Evolutionary conservation across 1,284 basidiomycete genomes (phyloP), one percentile per base, ranked within the genome.

Genomic region (Ganoderma sp.): DNA sequence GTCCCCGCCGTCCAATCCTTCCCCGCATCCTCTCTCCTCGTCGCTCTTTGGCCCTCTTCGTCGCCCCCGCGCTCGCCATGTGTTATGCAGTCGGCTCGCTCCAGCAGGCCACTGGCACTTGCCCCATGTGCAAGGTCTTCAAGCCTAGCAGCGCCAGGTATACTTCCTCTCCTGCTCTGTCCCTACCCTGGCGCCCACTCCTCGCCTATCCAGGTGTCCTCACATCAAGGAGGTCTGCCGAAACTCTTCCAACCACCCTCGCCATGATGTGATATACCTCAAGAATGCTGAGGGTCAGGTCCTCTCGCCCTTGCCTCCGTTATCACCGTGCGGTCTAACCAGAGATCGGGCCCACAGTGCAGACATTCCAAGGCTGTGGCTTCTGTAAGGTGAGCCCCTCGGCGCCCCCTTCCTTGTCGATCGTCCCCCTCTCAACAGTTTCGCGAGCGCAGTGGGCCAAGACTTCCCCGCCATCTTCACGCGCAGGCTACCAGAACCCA

Each of bases 91-190:
- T 87, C 70, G 89, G 89, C 75, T 90, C 90, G 52, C 78, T 88
- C 73, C 88, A 90, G 78, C 86, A 89, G 78, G 84, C 86, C 34
- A 85, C 85, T 52, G 84, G 83, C 66, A 84, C 84, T 66, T 94
- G 92, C 78, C 90, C 90, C 6, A 93, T 94, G 91, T 94, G 92
- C 85, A 91, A 88, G 81, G 89, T 92, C 71, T 93, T 90, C 82
- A 86, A 82, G 82, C 88, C 78, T 78, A 89, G 80, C 68, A 79
- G 77, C 75, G 75, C 86, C 70, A 88, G 86, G 90, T 90, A 67
- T 64, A 59, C 69, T 52, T 54, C 68, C 25, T 59, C 66, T 73
- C 69, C 48, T 71, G 60, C 69, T 67, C 67, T 70, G 42, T 32
- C 69, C 41, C 60, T 25, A 63, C 52, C 59, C 66, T 67, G 66